phyloP scores from a whole-genome alignment of 2,329 filamentous ascomycete species.

The Pleochaeta shiraiana region DNA sequence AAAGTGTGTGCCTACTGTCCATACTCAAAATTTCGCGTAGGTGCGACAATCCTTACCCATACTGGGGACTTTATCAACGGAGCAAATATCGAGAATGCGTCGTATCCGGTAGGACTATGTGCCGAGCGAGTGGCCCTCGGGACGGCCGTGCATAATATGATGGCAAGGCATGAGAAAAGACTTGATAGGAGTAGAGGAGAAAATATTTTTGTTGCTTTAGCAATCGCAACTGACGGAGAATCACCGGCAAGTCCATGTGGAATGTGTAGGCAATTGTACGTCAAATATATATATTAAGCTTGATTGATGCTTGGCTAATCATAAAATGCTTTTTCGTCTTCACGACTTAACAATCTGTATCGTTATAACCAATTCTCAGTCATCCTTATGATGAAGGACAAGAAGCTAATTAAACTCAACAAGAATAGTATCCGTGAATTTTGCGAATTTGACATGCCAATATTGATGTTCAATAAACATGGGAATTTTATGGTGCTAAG shows the following conservation, averaged over 20 bases:
- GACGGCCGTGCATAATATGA: conserved; percentile 39
- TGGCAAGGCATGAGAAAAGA: not conserved
- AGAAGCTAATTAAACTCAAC: not conserved
- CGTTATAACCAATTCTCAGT: not conserved
- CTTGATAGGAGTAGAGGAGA: conserved; percentile 8
- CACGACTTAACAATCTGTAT: not conserved
- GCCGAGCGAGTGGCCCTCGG: conserved; percentile 81
- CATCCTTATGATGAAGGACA: not conserved
- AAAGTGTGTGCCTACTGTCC: conserved; percentile 65
- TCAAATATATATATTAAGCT: not conserved
- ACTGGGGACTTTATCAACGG: conserved; percentile 33
- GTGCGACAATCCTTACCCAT: conserved; percentile 49
- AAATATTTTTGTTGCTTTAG: conserved; percentile 49
- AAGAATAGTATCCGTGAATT: conserved; percentile 55
- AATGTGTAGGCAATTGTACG: conserved; percentile 86
- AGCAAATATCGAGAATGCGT: conserved; percentile 77
- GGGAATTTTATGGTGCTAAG: conserved; percentile 39
- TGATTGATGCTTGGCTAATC: not conserved
- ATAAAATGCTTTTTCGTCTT: not conserved
- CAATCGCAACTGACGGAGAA: conserved; percentile 60
- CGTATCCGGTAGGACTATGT: conserved; percentile 88
- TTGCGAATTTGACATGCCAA: conserved; percentile 41
- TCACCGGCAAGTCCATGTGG: conserved; percentile 63
- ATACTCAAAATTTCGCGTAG: conserved; percentile 56
- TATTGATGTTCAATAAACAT: conserved; percentile 85